Percentiles rank a stretch among this genome's conserved stretches.
phyloP scores from a whole-genome alignment of 176 grass and related monocot genomes.

The Carex cristatella region DNA sequence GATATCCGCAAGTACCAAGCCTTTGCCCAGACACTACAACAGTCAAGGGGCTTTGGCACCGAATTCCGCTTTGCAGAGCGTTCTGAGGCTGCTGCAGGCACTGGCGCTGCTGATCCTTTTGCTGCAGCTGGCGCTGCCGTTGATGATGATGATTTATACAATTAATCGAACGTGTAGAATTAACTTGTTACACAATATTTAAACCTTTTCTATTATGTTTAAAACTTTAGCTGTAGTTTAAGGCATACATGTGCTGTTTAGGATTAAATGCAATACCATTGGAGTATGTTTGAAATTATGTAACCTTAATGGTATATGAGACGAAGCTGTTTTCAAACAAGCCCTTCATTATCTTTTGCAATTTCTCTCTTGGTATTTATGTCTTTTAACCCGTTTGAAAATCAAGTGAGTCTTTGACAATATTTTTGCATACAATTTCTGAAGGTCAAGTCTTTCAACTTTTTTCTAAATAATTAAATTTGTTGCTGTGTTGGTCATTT shows the following conservation, averaged over 20 bases:
- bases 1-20: conserved; percentile 59
- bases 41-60: conserved; percentile 48
- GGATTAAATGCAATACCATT: neutral
- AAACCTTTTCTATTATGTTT: neutral
- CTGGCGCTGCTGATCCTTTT: conserved; percentile 21
- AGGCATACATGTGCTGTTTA: conserved; percentile 6
- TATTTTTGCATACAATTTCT: no score
- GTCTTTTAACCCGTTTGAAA: neutral
- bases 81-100: conserved; percentile 1
- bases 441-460: no score
- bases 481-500: no score
- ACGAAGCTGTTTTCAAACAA: neutral
- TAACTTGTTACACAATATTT: neutral
- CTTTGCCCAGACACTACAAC: conserved; percentile 62
- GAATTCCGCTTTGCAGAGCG: conserved; percentile 46
- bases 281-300: neutral
- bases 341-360: neutral
- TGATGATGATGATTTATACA: conserved; percentile 58
- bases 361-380: neutral
- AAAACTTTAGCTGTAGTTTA: conserved; percentile 5
- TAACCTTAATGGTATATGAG: neutral
- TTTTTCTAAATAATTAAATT: no score
- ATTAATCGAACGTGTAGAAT: conserved; percentile 26
- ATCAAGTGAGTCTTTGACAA: no score
- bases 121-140: conserved; percentile 20